A percentile compares a stretch with the other conserved stretches of the same genome.
Conservation (phyloP, 2,329 filamentous ascomycete genomes). For the Chrysoporthe austroafricana region DNA sequence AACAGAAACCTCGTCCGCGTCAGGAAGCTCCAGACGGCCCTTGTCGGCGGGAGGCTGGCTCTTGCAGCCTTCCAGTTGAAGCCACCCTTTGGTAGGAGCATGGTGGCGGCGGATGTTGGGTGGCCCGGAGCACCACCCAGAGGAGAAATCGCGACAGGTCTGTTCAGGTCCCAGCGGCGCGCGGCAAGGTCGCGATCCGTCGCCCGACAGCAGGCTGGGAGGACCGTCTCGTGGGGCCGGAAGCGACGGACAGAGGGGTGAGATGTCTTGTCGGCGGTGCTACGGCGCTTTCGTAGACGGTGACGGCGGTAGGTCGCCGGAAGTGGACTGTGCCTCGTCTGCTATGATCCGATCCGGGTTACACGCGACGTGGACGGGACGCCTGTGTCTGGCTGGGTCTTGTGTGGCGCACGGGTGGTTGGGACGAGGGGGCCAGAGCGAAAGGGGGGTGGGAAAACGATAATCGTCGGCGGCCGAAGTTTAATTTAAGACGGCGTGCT, state of each 20-base stretch:
- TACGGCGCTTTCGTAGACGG: slow-evolving; percentile 13
- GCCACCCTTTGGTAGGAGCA: slow-evolving; percentile 90
- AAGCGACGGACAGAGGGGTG: neutral
- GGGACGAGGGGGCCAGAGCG: slow-evolving; percentile 2
- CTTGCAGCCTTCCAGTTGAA: slow-evolving; percentile 91
- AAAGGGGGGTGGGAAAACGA: neutral
- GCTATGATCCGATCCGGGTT: slow-evolving; percentile 3
- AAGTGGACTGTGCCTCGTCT: slow-evolving; percentile 17
- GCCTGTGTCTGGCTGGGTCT: slow-evolving; percentile 9
- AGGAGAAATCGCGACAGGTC: slow-evolving; percentile 24
- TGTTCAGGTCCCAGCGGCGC: slow-evolving; percentile 22
- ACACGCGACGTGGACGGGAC: neutral
- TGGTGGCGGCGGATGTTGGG: slow-evolving; percentile 51
- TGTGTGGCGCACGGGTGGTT: slow-evolving; percentile 14
- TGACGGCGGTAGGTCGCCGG: slow-evolving; percentile 18
- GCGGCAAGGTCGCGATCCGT: slow-evolving; percentile 19
- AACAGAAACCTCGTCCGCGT: slow-evolving; percentile 80
- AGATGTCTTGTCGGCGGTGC: slow-evolving; percentile 6
- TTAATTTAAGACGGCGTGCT: neutral
- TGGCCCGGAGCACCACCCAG: slow-evolving; percentile 48
- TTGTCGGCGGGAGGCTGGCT: slow-evolving; percentile 75
- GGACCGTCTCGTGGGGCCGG: slow-evolving; percentile 1
- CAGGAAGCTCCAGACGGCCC: slow-evolving; percentile 71
- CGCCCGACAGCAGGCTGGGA: slow-evolving; percentile 2
- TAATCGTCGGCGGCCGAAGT: neutral